Conservation (phyloP, 768 basidiomycete genomes). For the Kwoniella sp. region DNA sequence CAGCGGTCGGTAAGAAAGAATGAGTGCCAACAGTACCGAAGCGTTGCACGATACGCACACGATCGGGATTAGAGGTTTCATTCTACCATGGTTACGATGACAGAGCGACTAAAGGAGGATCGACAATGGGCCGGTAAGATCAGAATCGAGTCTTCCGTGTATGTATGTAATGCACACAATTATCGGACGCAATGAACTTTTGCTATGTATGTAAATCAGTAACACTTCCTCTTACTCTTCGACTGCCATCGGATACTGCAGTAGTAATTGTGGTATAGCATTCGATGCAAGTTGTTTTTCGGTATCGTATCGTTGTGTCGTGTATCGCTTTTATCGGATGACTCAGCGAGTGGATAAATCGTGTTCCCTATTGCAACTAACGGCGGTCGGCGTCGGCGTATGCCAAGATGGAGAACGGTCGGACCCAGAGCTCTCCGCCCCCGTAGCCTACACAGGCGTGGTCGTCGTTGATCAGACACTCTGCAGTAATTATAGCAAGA, state of each 20-base stretch:
- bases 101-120: neutral
- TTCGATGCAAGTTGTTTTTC: no score
- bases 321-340: no score
- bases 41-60: neutral
- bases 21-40: neutral
- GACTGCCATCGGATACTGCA: neutral
- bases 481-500: constrained; percentile 12
- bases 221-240: neutral
- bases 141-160: neutral
- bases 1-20: neutral
- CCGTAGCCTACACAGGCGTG: constrained; percentile 55
- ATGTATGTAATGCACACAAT: neutral
- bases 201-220: neutral
- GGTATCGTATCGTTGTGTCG: no score
- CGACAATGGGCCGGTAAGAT: neutral
- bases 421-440: constrained; percentile 54
- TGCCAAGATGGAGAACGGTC: constrained; percentile 50
- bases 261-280: neutral
- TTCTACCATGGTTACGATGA: neutral
- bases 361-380: neutral
- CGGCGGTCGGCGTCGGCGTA: constrained; percentile 35
- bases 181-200: neutral
- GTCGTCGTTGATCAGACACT: constrained; percentile 51
- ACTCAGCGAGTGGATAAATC: no score
- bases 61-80: neutral